A percentile compares a stretch with the other conserved stretches of the same genome.
Conservation (phyloP, 257 asterid genomes). For the Solanum bulbocastanum region DNA sequence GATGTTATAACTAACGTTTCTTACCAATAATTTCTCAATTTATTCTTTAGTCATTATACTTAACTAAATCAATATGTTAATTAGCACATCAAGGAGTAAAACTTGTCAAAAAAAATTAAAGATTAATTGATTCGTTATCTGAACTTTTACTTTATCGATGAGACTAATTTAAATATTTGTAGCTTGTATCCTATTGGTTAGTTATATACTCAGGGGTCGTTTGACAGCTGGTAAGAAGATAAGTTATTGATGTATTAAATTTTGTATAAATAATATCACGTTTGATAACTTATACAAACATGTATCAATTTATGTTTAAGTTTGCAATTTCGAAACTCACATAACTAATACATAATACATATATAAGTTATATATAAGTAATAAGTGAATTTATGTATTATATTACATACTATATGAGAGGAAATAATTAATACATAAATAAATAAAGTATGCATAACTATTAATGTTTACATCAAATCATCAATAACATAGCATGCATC, state of each 20-base stretch:
- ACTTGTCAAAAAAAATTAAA: neutral
- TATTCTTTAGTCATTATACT: neutral
- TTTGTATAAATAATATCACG: too few species aligned
- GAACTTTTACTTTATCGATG: neutral
- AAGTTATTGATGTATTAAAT: neutral
- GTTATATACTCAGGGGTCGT: neutral
- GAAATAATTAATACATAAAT: neutral
- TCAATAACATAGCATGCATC: neutral
- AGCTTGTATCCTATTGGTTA: neutral
- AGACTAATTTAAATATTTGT: neutral
- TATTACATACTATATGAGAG: neutral
- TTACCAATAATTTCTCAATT: constrained; percentile 1
- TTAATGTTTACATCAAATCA: neutral
- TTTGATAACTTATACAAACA: neutral
- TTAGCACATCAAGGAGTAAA: neutral
- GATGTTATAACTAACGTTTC: constrained; percentile 4
- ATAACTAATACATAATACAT: neutral
- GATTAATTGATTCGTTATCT: neutral
- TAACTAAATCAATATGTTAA: too few species aligned
- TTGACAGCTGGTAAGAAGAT: neutral
- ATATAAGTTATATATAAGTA: neutral
- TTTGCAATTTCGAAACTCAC: rapidly evolving
- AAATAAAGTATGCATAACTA: neutral
- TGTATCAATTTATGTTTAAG: too few species aligned
- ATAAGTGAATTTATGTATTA: neutral